phyloP scores from a whole-genome alignment of 75 land plant species.

The Chamaecyparis obtusa region DNA sequence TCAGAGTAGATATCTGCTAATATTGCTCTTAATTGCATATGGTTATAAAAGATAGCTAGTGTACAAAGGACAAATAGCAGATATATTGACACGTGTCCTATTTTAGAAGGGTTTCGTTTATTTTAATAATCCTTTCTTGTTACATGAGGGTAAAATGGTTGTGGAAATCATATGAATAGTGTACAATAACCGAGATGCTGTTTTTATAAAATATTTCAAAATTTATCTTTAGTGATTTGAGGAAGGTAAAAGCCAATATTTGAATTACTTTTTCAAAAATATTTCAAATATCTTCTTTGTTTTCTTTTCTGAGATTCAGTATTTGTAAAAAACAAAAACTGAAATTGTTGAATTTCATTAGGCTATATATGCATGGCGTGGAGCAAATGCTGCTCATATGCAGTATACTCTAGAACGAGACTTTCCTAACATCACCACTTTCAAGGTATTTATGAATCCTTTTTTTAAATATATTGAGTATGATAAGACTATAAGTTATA shows the following conservation, averaged over 20 bases:
- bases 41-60: too few relatives aligned
- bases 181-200: too few relatives aligned
- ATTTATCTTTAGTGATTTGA: too few relatives aligned
- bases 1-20: too few relatives aligned
- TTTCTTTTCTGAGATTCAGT: background rate
- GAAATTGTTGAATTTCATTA: constrained; percentile 1
- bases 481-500: background rate
- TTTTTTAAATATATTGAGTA: background rate
- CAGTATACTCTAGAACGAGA: constrained; percentile 15
- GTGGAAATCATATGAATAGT: too few relatives aligned
- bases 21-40: too few relatives aligned
- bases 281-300: background rate
- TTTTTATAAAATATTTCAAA: too few relatives aligned
- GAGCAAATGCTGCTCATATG: constrained; percentile 21
- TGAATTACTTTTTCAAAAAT: background rate
- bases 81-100: too few relatives aligned
- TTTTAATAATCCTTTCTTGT: too few relatives aligned
- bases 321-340: background rate
- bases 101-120: too few relatives aligned
- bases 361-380: constrained; percentile 35
- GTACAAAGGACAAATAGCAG: too few relatives aligned
- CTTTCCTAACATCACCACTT: constrained; percentile 19
- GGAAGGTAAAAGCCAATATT: background rate
- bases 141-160: too few relatives aligned
- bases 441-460: constrained; percentile 12